Evolutionary conservation across 352 stramenopile genomes (phyloP).

Genomic region (Globisporangium emineosum): DNA sequence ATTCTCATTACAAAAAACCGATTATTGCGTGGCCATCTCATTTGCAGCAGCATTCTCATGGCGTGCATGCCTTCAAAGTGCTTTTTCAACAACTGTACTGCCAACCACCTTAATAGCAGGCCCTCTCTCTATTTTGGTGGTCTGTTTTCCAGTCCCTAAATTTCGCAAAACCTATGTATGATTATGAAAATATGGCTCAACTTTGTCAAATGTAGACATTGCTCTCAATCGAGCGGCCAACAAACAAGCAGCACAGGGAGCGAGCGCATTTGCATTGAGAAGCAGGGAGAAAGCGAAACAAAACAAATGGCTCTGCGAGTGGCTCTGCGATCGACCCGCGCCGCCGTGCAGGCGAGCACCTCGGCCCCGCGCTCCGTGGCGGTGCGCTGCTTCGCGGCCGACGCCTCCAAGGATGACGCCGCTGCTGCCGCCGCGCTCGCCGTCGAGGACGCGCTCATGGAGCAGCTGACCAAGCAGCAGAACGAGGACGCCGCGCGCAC

Average conservation of each 20-base stretch:
- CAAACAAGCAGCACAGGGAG: background rate
- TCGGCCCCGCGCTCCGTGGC: conserved; percentile 13
- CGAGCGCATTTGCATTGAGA: conserved; percentile 1
- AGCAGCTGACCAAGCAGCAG: conserved; percentile 36
- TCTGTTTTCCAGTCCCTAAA: background rate
- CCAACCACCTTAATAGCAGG: background rate
- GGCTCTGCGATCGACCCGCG: conserved; percentile 31
- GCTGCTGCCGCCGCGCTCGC: conserved; percentile 23
- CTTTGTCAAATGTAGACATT: conserved; percentile 7
- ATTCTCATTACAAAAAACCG: too few relatives aligned
- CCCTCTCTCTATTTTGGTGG: background rate
- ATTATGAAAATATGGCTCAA: background rate
- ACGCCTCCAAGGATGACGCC: conserved; percentile 37
- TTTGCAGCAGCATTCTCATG: background rate
- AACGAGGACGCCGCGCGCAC: conserved; percentile 49
- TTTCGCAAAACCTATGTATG: background rate
- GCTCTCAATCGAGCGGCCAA: background rate
- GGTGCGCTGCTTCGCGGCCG: conserved; percentile 42
- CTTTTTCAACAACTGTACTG: background rate
- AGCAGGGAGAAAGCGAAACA: background rate
- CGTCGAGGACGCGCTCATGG: conserved; percentile 49
- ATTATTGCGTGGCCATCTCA: background rate
- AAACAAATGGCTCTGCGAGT: conserved; percentile 40
- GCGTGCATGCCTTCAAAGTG: background rate
- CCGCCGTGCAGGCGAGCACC: conserved; percentile 18